Evolutionary conservation across 495 filamentous ascomycete genomes (phyloP), one percentile per base, ranked within the genome.

Genomic region (Neurospora discreta): DNA sequence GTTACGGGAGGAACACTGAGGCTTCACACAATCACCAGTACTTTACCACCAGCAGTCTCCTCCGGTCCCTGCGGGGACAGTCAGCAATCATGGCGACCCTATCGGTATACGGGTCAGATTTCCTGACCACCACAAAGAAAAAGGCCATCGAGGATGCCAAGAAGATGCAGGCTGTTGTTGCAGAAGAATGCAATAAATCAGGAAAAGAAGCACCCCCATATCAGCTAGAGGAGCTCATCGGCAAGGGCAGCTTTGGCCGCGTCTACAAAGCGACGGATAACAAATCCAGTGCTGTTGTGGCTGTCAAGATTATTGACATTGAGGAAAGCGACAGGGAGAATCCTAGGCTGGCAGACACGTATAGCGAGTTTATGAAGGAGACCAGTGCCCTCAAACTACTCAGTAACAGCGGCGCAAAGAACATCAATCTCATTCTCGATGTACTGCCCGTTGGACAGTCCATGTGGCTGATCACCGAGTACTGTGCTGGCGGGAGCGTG

Each of bases 231-330:
- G 95, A 98, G 79, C 82, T 98, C 71, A 95, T 97, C 72, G 95
- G 95, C 23, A 98, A 98, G 80, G 95, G 95, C n/a, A 90, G 90
- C 5, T 98, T 93, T 81, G 96, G 95, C 20, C 90, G 94, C 42
- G 95, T 99, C 10, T 99, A 94, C 85, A 97, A 95, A 80, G 93
- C 79, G 39, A 89, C 77, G 73, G 90, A 83, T 80, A 81, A 81
- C 81, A 84, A 81, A 65, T 83, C 86, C n/a, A 85, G 87, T 33
- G 80, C 86, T 23, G 78, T 95, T 26, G 93, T 98, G 4, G 96
- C 96, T 5, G 89, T 99, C 78, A 99, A 99, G 78, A 94, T 98
- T 72, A 90, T 98, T 77, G 93, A 98, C 77, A 90, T 97, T n/a
- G 95, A 99, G 77, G 90, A 91, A 68, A 84, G 89, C 68, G 95